Conservation (phyloP, 164 flowering plant genomes). For the Nymphaea colorata region DNA sequence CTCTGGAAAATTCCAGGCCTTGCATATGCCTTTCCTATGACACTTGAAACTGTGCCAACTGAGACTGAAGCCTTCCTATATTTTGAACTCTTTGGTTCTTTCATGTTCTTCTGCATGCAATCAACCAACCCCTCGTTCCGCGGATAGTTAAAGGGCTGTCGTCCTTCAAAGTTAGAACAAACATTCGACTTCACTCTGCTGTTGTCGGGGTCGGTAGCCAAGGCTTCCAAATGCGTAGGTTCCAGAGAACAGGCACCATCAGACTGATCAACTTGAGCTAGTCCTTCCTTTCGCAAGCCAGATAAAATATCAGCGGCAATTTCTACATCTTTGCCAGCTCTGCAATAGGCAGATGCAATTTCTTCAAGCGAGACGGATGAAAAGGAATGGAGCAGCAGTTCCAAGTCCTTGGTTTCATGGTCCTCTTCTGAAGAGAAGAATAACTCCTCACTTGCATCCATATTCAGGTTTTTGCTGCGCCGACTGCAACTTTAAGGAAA, state of each 20-base stretch:
- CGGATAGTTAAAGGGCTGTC: constrained; percentile 2
- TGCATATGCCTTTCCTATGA: constrained; percentile 35
- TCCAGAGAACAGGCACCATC: neutral
- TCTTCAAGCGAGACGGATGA: constrained; percentile 27
- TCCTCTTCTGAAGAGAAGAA: neutral
- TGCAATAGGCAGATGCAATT: constrained; percentile 46
- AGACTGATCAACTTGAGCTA: constrained; percentile 4
- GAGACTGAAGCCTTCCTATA: constrained; percentile 28
- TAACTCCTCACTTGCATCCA: no score
- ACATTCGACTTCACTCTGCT: neutral
- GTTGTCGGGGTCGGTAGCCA: neutral
- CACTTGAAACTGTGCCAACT: constrained; percentile 33
- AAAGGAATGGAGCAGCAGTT: constrained; percentile 38
- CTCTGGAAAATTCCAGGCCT: constrained; percentile 5
- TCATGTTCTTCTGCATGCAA: constrained; percentile 10
- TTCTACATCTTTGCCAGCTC: constrained; percentile 30
- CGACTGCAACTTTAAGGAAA: no score
- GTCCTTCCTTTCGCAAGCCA: constrained; percentile 13
- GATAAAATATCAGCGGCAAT: constrained; percentile 32
- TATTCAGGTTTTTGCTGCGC: no score
- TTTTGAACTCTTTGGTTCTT: constrained; percentile 11
- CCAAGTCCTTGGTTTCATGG: constrained; percentile 12
- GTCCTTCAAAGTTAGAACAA: constrained; percentile 2
- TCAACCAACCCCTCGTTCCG: constrained; percentile 5
- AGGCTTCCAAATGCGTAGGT: neutral